These are phyloP conservation scores for Chalciporus chontae DNA, from an alignment of 768 basidiomycete genomes.

Conservation along the genomic window DNA sequence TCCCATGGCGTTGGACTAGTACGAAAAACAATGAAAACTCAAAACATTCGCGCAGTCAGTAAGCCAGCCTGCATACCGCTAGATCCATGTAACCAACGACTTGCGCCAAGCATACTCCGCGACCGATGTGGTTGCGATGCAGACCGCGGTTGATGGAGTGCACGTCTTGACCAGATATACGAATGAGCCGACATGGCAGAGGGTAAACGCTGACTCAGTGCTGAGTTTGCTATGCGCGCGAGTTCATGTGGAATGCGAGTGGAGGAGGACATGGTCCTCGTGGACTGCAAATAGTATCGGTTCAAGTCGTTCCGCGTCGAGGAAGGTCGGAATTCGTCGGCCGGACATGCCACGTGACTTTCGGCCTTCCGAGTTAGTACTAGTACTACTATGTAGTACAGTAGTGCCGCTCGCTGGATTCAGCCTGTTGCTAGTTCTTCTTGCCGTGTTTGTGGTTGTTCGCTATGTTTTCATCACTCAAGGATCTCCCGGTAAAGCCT, in stretches of 20 bases:
- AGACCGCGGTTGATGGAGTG: slow-evolving; percentile 10
- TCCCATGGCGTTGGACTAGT: slow-evolving; percentile 41
- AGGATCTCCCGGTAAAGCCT: slow-evolving; percentile 2
- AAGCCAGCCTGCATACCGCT: slow-evolving; percentile 6
- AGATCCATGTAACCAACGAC: slow-evolving; percentile 9
- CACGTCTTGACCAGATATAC: background rate
- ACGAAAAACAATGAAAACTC: background rate
- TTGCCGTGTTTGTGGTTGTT: no score
- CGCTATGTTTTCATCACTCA: background rate
- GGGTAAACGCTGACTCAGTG: slow-evolving; percentile 4
- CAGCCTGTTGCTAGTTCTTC: no score
- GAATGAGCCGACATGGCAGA: slow-evolving; percentile 20
- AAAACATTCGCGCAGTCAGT: background rate
- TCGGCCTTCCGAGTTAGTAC: no score
- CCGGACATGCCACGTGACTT: background rate
- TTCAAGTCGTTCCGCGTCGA: no score
- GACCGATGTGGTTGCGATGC: background rate
- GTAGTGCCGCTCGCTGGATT: no score
- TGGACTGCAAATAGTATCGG: no score
- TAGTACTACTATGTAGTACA: no score
- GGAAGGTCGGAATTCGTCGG: background rate
- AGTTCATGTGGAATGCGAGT: slow-evolving; percentile 10
- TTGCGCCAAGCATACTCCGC: no score
- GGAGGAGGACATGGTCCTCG: background rate
- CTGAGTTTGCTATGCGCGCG: slow-evolving; percentile 11